phyloP scores from a whole-genome alignment of 495 filamentous ascomycete species.

The Darksidea phi region DNA sequence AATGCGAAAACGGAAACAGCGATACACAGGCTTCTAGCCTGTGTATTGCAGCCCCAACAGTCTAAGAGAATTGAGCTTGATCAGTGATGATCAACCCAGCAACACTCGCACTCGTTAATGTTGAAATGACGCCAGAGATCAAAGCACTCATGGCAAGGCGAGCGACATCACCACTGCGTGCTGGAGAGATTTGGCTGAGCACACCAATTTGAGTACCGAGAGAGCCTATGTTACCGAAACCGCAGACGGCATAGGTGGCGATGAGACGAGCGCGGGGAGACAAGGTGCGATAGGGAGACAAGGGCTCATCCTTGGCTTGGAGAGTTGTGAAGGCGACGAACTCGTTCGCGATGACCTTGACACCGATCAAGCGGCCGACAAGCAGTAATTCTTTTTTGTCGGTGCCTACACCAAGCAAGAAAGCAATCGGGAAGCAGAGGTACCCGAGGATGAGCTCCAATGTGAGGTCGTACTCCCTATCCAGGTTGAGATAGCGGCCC shows the following conservation, averaged over 20 bases:
- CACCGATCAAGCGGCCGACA: slow-evolving; percentile 76
- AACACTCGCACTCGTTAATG: slow-evolving; percentile 76
- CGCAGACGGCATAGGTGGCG: slow-evolving; percentile 67
- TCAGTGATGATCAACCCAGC: slow-evolving; percentile 72
- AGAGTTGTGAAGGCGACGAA: slow-evolving; percentile 54
- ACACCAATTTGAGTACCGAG: slow-evolving; percentile 87
- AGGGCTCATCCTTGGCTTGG: slow-evolving; percentile 37
- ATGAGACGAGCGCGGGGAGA: slow-evolving; percentile 69
- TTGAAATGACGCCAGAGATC: slow-evolving; percentile 73
- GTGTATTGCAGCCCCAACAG: too few species aligned
- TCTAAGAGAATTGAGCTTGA: slow-evolving; percentile 36
- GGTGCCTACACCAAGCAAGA: slow-evolving; percentile 80
- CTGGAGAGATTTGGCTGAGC: slow-evolving; percentile 73
- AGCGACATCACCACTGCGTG: slow-evolving; percentile 69
- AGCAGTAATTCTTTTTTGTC: slow-evolving; percentile 63
- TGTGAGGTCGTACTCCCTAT: slow-evolving; percentile 61
- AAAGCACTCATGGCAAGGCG: slow-evolving; percentile 74
- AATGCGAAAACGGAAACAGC: too few species aligned
- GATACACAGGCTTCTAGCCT: too few species aligned
- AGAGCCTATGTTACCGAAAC: slow-evolving; percentile 71
- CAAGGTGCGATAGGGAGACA: slow-evolving; percentile 53
- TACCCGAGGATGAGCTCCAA: slow-evolving; percentile 79
- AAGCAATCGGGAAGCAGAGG: slow-evolving; percentile 78
- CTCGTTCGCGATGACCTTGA: slow-evolving; percentile 70
- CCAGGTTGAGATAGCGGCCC: slow-evolving; percentile 78